These are phyloP conservation scores for Penicillium desertorum DNA, from an alignment of 495 filamentous ascomycete genomes.

Conservation along the genomic window DNA sequence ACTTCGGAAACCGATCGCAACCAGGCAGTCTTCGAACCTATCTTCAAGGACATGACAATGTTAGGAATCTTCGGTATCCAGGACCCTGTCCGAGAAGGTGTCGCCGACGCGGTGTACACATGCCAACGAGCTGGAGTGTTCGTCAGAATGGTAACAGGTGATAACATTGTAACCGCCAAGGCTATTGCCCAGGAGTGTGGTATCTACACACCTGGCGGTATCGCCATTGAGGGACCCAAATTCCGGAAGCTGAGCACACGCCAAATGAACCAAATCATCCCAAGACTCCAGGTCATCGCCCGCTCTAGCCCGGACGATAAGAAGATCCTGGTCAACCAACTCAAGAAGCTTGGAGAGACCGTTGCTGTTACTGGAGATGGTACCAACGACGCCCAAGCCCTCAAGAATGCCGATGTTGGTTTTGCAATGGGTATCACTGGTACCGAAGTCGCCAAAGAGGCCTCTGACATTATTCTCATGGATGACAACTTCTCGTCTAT, in stretches of 20 bases:
- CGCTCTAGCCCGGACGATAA: conserved; percentile 86
- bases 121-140: conserved; percentile 78
- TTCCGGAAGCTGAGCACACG: conserved; percentile 68
- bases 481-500: conserved; percentile 93
- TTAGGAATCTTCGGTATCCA: conserved; percentile 82
- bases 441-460: conserved; percentile 90
- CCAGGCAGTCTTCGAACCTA: conserved; percentile 73
- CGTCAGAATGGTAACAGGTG: conserved; percentile 90
- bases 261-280: conserved; percentile 70
- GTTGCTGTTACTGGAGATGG: conserved; percentile 94
- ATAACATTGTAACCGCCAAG: conserved; percentile 81
- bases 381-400: conserved; percentile 85
- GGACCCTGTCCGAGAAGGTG: conserved; percentile 78
- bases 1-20: conserved; percentile 66
- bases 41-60: conserved; percentile 77
- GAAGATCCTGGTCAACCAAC: conserved; percentile 69
- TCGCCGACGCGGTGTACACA: conserved; percentile 70
- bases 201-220: conserved; percentile 70
- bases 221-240: conserved; percentile 79
- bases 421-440: conserved; percentile 92
- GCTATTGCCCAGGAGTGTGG: conserved; percentile 84
- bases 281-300: conserved; percentile 78
- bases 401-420: conserved; percentile 85
- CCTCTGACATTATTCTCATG: conserved; percentile 91
- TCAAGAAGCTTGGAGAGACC: conserved; percentile 84